Evolutionary conservation across 2,329 filamentous ascomycete genomes (phyloP).

Genomic region (Botrytis elliptica): DNA sequence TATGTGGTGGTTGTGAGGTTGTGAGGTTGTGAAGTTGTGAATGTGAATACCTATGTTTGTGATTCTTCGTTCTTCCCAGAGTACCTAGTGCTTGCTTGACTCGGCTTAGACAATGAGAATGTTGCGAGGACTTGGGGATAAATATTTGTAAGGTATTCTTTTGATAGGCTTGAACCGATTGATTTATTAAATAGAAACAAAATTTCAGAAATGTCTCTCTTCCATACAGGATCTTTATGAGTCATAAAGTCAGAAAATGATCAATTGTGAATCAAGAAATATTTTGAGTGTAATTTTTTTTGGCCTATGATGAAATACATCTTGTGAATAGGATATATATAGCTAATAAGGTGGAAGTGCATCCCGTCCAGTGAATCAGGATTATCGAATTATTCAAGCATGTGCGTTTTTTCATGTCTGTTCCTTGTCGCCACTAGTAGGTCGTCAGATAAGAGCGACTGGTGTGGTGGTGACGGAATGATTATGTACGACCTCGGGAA

Average conservation of each 20-base stretch:
- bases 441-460: conserved; percentile 15
- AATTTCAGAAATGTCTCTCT: background rate
- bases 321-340: background rate
- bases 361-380: background rate
- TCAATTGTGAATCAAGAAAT: conserved; percentile 1
- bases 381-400: background rate
- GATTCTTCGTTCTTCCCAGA: background rate
- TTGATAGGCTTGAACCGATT: background rate
- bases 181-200: conserved; percentile 2
- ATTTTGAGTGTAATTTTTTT: background rate
- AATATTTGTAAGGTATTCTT: background rate
- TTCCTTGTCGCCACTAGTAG: background rate
- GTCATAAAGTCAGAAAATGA: background rate
- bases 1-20: background rate
- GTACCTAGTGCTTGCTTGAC: background rate
- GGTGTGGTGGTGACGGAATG: background rate
- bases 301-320: conserved; percentile 5
- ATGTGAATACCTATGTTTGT: background rate
- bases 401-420: background rate
- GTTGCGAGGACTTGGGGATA: background rate
- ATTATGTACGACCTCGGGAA: background rate
- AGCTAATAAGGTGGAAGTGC: background rate
- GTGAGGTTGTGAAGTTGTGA: background rate
- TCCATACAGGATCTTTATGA: background rate
- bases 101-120: background rate